Conservation (phyloP, 140 eudicot genomes). For the Stevia rebaudiana region DNA sequence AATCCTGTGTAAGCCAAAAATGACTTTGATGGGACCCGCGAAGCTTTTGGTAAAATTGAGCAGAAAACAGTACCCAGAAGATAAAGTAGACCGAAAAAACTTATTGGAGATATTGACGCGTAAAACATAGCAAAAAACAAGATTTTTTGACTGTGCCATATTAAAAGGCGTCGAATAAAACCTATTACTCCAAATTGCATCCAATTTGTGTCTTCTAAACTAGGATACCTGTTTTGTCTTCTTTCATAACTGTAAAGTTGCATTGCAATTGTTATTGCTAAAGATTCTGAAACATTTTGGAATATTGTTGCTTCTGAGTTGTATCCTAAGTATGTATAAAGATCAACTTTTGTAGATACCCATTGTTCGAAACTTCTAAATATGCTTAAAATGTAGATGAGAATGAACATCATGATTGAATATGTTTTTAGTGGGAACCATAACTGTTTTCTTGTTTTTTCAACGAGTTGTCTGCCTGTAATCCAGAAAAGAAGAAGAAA, state of each 20-base stretch:
- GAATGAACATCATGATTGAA: slow-evolving; percentile 60
- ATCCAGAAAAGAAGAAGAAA: slow-evolving; percentile 93
- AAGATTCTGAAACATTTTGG: slow-evolving; percentile 77
- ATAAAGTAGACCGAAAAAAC: slow-evolving; percentile 80
- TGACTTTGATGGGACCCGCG: slow-evolving; percentile 74
- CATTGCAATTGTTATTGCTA: slow-evolving; percentile 93
- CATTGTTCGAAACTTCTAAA: slow-evolving; percentile 62
- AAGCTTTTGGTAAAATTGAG: slow-evolving; percentile 76
- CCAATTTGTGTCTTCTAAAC: slow-evolving; percentile 39
- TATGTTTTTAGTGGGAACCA: slow-evolving; percentile 93
- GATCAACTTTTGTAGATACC: slow-evolving; percentile 64
- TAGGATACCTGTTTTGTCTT: slow-evolving; percentile 69
- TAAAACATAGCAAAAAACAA: slow-evolving; percentile 71
- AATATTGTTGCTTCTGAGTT: slow-evolving; percentile 61
- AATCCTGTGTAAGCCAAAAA: slow-evolving; percentile 78
- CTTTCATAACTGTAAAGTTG: slow-evolving; percentile 99
- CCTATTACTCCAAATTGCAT: slow-evolving; percentile 64
- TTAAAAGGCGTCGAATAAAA: slow-evolving; percentile 57
- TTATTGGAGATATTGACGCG: slow-evolving; percentile 90
- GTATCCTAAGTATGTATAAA: slow-evolving; percentile 59
- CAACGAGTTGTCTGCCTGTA: slow-evolving; percentile 89
- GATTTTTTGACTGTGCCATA: slow-evolving; percentile 95
- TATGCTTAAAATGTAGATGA: slow-evolving; percentile 67
- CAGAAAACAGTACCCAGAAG: slow-evolving; percentile 79
- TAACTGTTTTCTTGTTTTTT: slow-evolving; percentile 69